Evolutionary conservation across 305 asterid genomes (phyloP), one percentile per base, ranked within the genome.

Genomic region (Salvia sclarea): DNA sequence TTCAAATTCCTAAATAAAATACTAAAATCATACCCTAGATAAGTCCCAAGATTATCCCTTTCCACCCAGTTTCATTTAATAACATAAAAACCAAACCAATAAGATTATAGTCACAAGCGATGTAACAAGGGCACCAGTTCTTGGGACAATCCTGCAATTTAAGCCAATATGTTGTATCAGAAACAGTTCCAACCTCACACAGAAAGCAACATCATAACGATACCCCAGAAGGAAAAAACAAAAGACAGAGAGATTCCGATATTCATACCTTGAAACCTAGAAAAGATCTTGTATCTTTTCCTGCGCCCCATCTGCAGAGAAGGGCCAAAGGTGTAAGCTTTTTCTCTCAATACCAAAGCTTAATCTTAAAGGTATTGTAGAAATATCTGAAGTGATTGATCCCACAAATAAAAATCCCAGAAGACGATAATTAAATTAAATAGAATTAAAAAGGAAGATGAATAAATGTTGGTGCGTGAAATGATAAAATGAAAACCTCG

Each of bases 81-180:
- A 57, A 57, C 66, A 9, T 56, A 18, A 45, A 2, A 57, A 43
- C 14, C 43, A 48, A 8, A 43, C 58, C 37, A 45, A 8, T 21
- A 30, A 30, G 20, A 31, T 68, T 43, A 68, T 6, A 68, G 22
- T 57, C 57, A 44, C 66, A 44, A 43, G 7, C 66, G 49, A 44
- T 44, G 66, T 18, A 8, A 18, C 40, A 44, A 56, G 54, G 40
- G 64, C 30, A 41, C 25, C 65, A 28, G 31, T 58, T 44, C 40
- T 68, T 68, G 76, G 57, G 35, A 72, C 57, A 72, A 75, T 18
- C 80, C 89, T 78, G 83, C 84, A 75, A 76, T 68, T 63, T 65
- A 20, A 53, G 56, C 56, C 64, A 61, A 66, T 54, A 53, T 68
- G 64, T 55, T 24, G 7, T 16, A 75, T 58, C 61, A 80, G 61